Evolutionary conservation across 192 early-diverging fungal genomes (phyloP).

Genomic region (Gryganskiella cystojenkinii): DNA sequence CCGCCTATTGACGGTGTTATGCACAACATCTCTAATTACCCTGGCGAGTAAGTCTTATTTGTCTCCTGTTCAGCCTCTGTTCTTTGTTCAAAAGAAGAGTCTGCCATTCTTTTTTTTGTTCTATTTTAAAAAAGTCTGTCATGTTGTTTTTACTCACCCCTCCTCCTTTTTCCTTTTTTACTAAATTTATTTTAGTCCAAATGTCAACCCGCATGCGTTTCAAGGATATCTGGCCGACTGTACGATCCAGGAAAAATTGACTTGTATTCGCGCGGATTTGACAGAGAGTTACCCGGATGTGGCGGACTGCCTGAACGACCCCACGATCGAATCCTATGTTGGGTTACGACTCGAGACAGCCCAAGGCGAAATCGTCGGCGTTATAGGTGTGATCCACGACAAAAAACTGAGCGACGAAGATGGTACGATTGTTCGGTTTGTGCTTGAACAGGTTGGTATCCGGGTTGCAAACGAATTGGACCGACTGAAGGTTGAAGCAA

Average conservation of each 20-base stretch:
- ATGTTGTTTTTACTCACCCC: not conserved
- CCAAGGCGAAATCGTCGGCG: slow-evolving; percentile 49
- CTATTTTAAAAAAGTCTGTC: not conserved
- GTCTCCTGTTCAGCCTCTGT: not conserved
- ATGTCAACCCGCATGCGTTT: slow-evolving; percentile 49
- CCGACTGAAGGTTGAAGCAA: slow-evolving; percentile 49
- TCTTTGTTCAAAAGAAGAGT: not conserved
- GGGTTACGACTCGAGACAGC: slow-evolving; percentile 52
- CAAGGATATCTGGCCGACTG: slow-evolving; percentile 50
- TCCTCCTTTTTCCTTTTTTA: not conserved
- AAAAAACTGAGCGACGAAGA: slow-evolving; percentile 40
- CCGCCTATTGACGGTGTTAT: slow-evolving; percentile 48
- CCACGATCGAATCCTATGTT: slow-evolving; percentile 49
- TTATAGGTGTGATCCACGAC: slow-evolving; percentile 54
- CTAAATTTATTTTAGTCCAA: slow-evolving; percentile 10
- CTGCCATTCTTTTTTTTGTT: not conserved
- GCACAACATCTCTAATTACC: slow-evolving; percentile 51
- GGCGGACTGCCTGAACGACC: slow-evolving; percentile 32
- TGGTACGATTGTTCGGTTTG: slow-evolving; percentile 22
- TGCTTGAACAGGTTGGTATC: slow-evolving; percentile 45
- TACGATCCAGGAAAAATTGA: slow-evolving; percentile 44
- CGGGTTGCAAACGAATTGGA: slow-evolving; percentile 56
- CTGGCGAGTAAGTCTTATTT: slow-evolving; percentile 32
- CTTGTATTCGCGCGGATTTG: slow-evolving; percentile 24
- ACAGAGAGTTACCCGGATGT: slow-evolving; percentile 29